Percentiles rank a stretch among this genome's conserved stretches.
phyloP scores from a whole-genome alignment of 495 filamentous ascomycete genomes.

The Letharia columbiana region DNA sequence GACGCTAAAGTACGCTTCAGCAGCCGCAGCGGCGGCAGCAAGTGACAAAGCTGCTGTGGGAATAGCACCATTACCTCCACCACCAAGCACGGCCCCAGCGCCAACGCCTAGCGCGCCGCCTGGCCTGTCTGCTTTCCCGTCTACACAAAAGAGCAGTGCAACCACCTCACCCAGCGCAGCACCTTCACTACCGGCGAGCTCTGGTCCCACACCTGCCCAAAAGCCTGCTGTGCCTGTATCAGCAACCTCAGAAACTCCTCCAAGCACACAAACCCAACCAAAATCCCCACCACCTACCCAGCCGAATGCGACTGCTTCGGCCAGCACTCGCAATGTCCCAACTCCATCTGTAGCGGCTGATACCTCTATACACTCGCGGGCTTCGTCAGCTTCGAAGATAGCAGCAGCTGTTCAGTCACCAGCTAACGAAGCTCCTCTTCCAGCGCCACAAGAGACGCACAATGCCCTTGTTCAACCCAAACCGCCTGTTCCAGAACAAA shows the following conservation, averaged over 20 bases:
- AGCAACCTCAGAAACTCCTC: conserved; percentile 32
- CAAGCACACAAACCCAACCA: conserved; percentile 30
- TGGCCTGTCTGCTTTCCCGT: conserved; percentile 37
- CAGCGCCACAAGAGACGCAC: conserved; percentile 26
- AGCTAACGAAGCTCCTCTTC: conserved; percentile 30
- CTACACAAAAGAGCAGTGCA: conserved; percentile 40
- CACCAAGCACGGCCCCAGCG: conserved; percentile 39
- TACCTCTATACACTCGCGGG: conserved; percentile 11
- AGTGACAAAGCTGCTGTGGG: conserved; percentile 81
- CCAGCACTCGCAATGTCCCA: conserved; percentile 33
- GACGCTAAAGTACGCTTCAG: conserved; percentile 91
- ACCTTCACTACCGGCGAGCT: conserved; percentile 43
- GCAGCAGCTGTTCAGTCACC: conserved; percentile 10
- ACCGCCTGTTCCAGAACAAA: conserved; percentile 31
- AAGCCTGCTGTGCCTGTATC: conserved; percentile 36
- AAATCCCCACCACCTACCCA: conserved; percentile 46
- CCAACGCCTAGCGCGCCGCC: conserved; percentile 31
- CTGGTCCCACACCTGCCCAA: conserved; percentile 30
- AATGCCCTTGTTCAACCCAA: not conserved
- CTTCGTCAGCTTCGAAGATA: conserved; percentile 13
- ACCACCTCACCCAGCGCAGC: conserved; percentile 47
- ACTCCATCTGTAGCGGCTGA: conserved; percentile 18
- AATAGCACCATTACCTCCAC: conserved; percentile 85
- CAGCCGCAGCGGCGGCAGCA: conserved; percentile 88
- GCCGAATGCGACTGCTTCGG: conserved; percentile 31